phyloP scores from a whole-genome alignment of 1,284 basidiomycete species.

The Ustilago hordei region DNA sequence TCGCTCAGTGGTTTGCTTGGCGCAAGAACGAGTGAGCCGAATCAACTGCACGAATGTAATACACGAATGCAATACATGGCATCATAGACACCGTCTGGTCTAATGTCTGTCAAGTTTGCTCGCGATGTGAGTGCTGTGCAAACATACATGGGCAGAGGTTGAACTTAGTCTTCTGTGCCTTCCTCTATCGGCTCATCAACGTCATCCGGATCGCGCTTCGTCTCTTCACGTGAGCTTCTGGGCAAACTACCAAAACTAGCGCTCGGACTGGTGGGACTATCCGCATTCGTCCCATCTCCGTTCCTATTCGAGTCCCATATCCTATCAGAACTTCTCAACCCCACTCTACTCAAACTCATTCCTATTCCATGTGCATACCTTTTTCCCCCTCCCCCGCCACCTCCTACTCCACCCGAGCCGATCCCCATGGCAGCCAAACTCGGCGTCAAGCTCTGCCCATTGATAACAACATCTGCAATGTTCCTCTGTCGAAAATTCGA shows the following conservation, averaged over 20 bases:
- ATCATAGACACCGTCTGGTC: not conserved
- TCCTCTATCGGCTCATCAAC: not conserved
- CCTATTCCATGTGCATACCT: slow-evolving; percentile 39
- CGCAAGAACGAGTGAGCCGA: slow-evolving; percentile 17
- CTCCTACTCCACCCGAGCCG: not conserved
- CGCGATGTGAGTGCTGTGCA: not conserved
- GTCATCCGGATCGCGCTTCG: not conserved
- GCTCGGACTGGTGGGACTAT: slow-evolving; percentile 13
- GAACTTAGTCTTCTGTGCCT: not conserved
- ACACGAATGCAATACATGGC: not conserved
- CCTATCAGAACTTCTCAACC: slow-evolving; percentile 40
- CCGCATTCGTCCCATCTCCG: not conserved
- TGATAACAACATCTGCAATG: slow-evolving; percentile 44
- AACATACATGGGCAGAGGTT: not conserved
- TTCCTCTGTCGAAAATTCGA: slow-evolving; percentile 19
- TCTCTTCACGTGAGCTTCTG: slow-evolving; percentile 7
- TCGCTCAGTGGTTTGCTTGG: slow-evolving; percentile 63
- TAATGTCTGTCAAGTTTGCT: no score
- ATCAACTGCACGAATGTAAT: not conserved
- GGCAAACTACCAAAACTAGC: slow-evolving; percentile 15
- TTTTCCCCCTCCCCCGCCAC: not conserved
- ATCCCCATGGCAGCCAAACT: slow-evolving; percentile 28
- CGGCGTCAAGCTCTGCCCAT: slow-evolving; percentile 29
- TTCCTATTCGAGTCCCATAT: slow-evolving; percentile 37
- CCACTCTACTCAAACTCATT: slow-evolving; percentile 45